Percentiles rank a stretch among this genome's conserved stretches.
phyloP scores from a whole-genome alignment of 2,329 filamentous ascomycete genomes.

The Ambrosiella beaveri region DNA sequence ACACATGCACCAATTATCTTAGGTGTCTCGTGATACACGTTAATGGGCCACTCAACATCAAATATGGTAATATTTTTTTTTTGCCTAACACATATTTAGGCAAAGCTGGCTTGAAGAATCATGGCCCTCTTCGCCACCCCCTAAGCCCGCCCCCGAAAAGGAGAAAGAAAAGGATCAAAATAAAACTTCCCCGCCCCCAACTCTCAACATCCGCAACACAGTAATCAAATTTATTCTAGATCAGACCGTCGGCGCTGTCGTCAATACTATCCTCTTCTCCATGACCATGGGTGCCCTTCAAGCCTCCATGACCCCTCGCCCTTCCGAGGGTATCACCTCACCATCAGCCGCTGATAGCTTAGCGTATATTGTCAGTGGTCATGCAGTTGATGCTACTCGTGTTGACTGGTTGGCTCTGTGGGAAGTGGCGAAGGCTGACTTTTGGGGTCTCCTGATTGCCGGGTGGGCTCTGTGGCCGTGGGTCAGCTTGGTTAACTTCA shows the following conservation, averaged over 20 bases:
- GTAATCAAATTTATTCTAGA: constrained; percentile 50
- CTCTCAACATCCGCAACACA: constrained; percentile 41
- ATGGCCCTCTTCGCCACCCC: constrained; percentile 44
- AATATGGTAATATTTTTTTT: neutral
- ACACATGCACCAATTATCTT: neutral
- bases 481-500: constrained; percentile 54
- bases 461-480: constrained; percentile 54
- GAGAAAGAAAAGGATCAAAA: constrained; percentile 22
- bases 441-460: constrained; percentile 46
- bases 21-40: no score
- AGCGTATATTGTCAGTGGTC: constrained; percentile 22
- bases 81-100: constrained; percentile 24
- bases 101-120: constrained; percentile 58
- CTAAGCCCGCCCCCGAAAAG: constrained; percentile 20
- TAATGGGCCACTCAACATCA: no score
- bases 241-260: constrained; percentile 45
- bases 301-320: constrained; percentile 26
- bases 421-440: constrained; percentile 33
- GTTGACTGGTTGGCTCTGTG: constrained; percentile 31
- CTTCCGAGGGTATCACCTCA: constrained; percentile 21
- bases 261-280: constrained; percentile 50
- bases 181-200: constrained; percentile 24
- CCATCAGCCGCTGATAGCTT: constrained; percentile 17
- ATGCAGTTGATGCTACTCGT: constrained; percentile 26
- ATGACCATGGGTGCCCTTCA: constrained; percentile 40